phyloP scores from a whole-genome alignment of 352 stramenopile genomes.

The Phytophthora lateralis region DNA sequence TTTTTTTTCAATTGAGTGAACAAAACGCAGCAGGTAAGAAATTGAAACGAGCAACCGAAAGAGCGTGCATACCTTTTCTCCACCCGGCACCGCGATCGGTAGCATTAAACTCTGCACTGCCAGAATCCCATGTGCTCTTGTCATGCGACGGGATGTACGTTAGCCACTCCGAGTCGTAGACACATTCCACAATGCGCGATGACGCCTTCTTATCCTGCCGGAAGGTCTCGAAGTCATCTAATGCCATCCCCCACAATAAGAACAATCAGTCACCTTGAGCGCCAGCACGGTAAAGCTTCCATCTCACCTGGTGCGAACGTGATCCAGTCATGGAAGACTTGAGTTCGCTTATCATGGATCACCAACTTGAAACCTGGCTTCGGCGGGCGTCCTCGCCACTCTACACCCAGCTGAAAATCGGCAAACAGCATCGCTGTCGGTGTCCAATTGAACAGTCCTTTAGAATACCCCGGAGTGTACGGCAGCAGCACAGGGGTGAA shows the following conservation, averaged over 20 bases:
- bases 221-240: constrained; percentile 82
- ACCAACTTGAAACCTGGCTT: constrained; percentile 88
- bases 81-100: constrained; percentile 72
- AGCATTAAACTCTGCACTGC: constrained; percentile 66
- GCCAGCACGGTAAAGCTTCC: background rate
- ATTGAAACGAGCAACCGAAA: background rate
- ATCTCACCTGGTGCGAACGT: constrained; percentile 71
- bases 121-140: constrained; percentile 77
- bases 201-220: constrained; percentile 84
- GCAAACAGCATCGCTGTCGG: constrained; percentile 57
- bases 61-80: constrained; percentile 63
- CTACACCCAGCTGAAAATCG: constrained; percentile 82
- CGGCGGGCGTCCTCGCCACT: constrained; percentile 76
- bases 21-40: constrained; percentile 4
- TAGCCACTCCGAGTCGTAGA: constrained; percentile 81
- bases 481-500: constrained; percentile 82
- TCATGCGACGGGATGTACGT: constrained; percentile 88
- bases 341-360: constrained; percentile 84
- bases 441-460: constrained; percentile 80
- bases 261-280: background rate
- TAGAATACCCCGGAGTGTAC: constrained; percentile 79
- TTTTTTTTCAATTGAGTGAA: background rate
- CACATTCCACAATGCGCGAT: constrained; percentile 82
- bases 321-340: constrained; percentile 89
- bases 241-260: background rate